Evolutionary conservation across 306 rosid species (phyloP).

Genomic region (Gastrolobium bilobum): DNA sequence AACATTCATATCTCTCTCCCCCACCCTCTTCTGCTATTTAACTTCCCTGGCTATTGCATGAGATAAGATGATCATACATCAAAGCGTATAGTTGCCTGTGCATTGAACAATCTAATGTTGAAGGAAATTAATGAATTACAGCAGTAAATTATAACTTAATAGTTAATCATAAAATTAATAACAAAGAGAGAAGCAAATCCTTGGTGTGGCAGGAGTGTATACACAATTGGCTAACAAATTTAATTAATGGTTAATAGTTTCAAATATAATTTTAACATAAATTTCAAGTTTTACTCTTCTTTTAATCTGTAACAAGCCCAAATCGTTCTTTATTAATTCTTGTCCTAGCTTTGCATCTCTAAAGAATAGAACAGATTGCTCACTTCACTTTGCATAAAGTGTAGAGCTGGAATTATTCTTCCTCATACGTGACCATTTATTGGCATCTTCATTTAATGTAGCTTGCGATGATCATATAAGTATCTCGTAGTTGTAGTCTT

Average conservation of each 20-base stretch:
- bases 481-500: constrained; percentile 28
- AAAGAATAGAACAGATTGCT: constrained; percentile 27
- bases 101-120: background rate
- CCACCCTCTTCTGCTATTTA: too few species aligned
- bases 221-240: too few species aligned
- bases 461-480: constrained; percentile 41
- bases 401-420: constrained; percentile 49
- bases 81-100: background rate
- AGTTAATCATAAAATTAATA: too few species aligned
- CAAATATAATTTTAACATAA: background rate
- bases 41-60: too few species aligned
- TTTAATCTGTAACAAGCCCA: background rate
- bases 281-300: background rate
- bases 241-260: background rate
- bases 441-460: constrained; percentile 46
- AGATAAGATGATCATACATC: background rate
- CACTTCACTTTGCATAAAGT: constrained; percentile 54
- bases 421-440: constrained; percentile 18
- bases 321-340: background rate
- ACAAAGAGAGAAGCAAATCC: too few species aligned
- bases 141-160: background rate
- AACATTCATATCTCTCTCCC: too few species aligned
- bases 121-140: background rate
- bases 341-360: constrained; percentile 15
- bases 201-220: too few species aligned